Evolutionary conservation across 2,329 filamentous ascomycete species (phyloP), one percentile per base, ranked within the genome.

Genomic region (Aureobasidium melanogenum): DNA sequence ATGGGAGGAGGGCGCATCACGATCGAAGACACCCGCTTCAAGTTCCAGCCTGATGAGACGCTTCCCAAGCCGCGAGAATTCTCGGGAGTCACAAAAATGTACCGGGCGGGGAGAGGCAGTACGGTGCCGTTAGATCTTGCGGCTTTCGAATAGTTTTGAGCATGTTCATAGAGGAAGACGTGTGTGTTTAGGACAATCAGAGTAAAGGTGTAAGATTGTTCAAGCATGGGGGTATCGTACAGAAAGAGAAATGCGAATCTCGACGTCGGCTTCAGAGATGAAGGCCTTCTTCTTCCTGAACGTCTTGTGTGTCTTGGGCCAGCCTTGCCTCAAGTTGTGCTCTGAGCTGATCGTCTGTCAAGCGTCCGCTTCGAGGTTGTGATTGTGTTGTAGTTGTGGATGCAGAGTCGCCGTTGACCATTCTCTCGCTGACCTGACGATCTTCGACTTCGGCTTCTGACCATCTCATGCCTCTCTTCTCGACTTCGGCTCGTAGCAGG

Each of bases 41-140:
- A 87, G 65, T 99, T 97, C 71, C 88, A 93, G 67, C 84, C 87
- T 50, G 93, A 97, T 68, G 83, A 81, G 38, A 81, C 89, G 67
- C 80, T 97, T 50, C 93, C 94, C 0, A 93, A 91, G 68, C 93
- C 93, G 24, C 82, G 93, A 69, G 85, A 88, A 1, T 97, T 95
- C 70, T 76, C 80, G 1, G 88, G 88, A n/a, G 85, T 84, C 3
- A 76, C 82, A 22, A 91, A 88, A 72, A 85, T 84, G 71, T 99
- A 97, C 74, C 82, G 93, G 64, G 94, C 94, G 38, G 94, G 94
- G 9, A 84, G 93, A 71, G 93, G 91, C 34, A 97, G 91, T 76
- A 97, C 89, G 78, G 92, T 97, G 67, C 94, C 94, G 32, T 78
- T 97, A 68, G 90, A 97, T 77, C 75, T 99, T 70, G 84, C 79